A percentile compares a stretch with the other conserved stretches of the same genome.
Evolutionary conservation across 768 basidiomycete species (phyloP).

Genomic region (Macrolepiota albuminosa): DNA sequence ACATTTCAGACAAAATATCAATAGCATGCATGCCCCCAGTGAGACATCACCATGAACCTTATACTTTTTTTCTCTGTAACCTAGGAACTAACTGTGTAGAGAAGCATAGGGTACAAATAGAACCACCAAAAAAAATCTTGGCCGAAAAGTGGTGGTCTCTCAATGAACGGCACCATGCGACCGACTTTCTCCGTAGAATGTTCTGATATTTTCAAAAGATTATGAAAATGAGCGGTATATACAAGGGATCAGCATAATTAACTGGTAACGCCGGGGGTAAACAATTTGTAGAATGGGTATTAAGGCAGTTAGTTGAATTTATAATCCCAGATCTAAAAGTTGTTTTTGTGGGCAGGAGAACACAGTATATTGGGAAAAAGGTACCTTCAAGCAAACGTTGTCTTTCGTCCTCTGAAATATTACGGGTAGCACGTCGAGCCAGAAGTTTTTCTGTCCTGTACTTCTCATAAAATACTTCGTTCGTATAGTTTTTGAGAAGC

Average conservation of each 20-base stretch:
- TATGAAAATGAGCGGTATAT: conserved; percentile 1
- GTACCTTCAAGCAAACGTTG: conserved; percentile 70
- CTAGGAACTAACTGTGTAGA: too few relatives aligned
- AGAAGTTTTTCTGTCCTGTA: conserved; percentile 90
- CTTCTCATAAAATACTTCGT: conserved; percentile 89
- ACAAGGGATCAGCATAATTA: conserved; percentile 12
- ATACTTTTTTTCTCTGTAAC: too few relatives aligned
- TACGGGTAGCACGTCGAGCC: conserved; percentile 75
- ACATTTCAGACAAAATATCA: too few relatives aligned
- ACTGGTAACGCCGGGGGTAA: conserved; percentile 13
- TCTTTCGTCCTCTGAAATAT: conserved; percentile 71
- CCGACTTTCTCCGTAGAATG: background rate
- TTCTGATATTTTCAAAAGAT: conserved; percentile 14
- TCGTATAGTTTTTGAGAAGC: conserved; percentile 79
- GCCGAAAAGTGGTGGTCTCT: too few relatives aligned
- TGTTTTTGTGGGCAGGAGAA: background rate
- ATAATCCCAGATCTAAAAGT: conserved; percentile 42
- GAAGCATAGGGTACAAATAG: too few relatives aligned
- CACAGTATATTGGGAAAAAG: conserved; percentile 13
- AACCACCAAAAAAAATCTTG: too few relatives aligned
- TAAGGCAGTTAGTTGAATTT: conserved; percentile 15
- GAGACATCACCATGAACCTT: too few relatives aligned
- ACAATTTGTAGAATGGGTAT: conserved; percentile 9
- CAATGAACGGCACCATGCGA: too few relatives aligned
- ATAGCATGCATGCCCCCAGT: too few relatives aligned